A percentile compares a stretch with the other conserved stretches of the same genome.
phyloP scores from a whole-genome alignment of 306 rosid species.

The Myrica gale region DNA sequence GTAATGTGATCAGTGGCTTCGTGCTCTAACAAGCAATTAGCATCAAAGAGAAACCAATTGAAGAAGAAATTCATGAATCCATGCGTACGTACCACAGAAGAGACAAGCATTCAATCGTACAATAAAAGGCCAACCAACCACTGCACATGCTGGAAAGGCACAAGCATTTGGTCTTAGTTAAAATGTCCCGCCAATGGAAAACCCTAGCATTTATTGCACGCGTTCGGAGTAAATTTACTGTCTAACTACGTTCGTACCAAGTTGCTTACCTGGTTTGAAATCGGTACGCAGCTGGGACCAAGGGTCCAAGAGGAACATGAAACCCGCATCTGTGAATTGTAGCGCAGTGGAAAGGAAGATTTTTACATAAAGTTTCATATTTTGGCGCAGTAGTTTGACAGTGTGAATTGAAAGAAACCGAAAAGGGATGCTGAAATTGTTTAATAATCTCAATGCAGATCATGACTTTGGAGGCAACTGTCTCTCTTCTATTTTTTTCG shows the following conservation, averaged over 20 bases:
- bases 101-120: neutral
- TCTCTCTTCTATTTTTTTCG: too few relatives aligned
- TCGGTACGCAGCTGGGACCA: too few relatives aligned
- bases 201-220: neutral
- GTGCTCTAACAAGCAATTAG: neutral
- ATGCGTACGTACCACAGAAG: neutral
- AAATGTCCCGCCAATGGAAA: neutral
- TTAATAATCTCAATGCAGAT: too few relatives aligned
- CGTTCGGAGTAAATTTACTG: neutral
- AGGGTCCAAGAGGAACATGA: too few relatives aligned
- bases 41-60: neutral
- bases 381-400: too few relatives aligned
- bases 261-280: too few relatives aligned
- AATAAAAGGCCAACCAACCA: neutral
- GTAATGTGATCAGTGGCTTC: neutral
- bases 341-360: too few relatives aligned
- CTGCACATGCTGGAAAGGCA: neutral
- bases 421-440: too few relatives aligned
- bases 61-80: neutral
- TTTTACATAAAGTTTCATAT: too few relatives aligned
- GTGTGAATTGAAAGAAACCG: too few relatives aligned
- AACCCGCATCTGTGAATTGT: too few relatives aligned
- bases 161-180: neutral
- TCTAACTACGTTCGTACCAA: neutral
- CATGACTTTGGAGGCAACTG: too few relatives aligned